A percentile compares a stretch with the other conserved stretches of the same genome.
These are phyloP conservation scores for Hyaloperonospora brassicae DNA, from an alignment of 352 stramenopile genomes.

Conservation along the genomic window DNA sequence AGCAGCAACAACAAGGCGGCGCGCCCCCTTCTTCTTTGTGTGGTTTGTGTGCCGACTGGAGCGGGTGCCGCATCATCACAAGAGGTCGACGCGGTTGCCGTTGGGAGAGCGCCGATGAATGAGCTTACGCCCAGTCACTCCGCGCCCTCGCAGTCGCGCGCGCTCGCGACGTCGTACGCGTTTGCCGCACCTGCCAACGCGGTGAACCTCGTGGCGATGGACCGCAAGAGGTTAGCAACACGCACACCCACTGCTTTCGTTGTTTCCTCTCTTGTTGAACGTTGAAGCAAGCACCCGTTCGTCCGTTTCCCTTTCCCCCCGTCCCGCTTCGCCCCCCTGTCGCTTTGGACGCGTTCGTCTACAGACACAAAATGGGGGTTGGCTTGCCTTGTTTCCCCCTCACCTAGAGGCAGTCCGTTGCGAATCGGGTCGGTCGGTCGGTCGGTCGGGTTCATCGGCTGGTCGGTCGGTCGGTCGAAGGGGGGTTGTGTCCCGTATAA, in stretches of 20 bases:
- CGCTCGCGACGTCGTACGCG: slow-evolving; percentile 19
- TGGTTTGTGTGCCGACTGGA: background rate
- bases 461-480: slow-evolving; percentile 1
- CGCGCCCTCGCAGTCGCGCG: slow-evolving; percentile 18
- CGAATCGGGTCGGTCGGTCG: background rate
- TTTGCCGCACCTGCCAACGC: slow-evolving; percentile 16
- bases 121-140: slow-evolving; percentile 31
- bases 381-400: slow-evolving; percentile 7
- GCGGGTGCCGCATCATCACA: no score
- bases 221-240: slow-evolving; percentile 28
- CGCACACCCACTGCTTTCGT: background rate
- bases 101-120: slow-evolving; percentile 28
- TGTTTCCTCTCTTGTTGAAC: slow-evolving; percentile 15
- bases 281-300: slow-evolving; percentile 22
- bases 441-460: background rate
- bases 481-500: slow-evolving; percentile 9
- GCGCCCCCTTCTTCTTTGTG: background rate
- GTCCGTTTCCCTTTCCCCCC: slow-evolving; percentile 11
- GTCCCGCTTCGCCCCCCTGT: background rate
- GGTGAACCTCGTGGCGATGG: slow-evolving; percentile 18
- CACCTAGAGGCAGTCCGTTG: background rate
- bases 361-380: slow-evolving; percentile 7
- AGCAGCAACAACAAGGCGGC: background rate
- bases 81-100: no score
- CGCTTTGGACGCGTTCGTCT: slow-evolving; percentile 1